A percentile compares a stretch with the other conserved stretches of the same genome.
These are phyloP conservation scores for Lotus japonicus DNA, from an alignment of 306 rosid genomes.

Conservation along the genomic window DNA sequence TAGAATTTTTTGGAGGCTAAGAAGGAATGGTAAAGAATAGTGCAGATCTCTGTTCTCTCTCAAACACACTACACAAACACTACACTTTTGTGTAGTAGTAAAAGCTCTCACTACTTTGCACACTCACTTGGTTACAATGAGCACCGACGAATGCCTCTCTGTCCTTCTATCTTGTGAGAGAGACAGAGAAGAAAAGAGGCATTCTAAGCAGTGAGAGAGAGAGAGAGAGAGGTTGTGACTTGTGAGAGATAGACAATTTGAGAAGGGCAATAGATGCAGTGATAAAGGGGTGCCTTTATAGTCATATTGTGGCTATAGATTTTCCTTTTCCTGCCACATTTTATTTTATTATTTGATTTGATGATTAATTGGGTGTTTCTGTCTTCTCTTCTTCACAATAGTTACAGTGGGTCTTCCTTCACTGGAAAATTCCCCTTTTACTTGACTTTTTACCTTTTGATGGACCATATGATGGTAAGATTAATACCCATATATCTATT, in stretches of 20 bases:
- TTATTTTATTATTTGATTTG: not conserved
- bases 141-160: conserved; percentile 29
- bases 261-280: conserved; percentile 22
- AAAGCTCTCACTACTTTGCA: not conserved
- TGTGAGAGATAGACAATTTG: not conserved
- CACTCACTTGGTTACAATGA: not conserved
- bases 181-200: conserved; percentile 34
- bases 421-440: no score
- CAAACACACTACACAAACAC: not conserved
- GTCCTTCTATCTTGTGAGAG: conserved; percentile 17
- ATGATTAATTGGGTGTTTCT: no score
- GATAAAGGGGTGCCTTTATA: conserved; percentile 42
- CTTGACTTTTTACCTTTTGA: no score
- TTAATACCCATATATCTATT: no score
- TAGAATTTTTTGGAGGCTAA: not conserved
- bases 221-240: not conserved
- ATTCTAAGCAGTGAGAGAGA: conserved; percentile 11
- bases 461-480: no score
- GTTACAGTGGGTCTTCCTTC: no score
- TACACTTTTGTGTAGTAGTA: not conserved
- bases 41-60: conserved; percentile 21
- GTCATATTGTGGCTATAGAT: conserved; percentile 31
- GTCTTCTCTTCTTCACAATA: no score
- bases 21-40: not conserved
- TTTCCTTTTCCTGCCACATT: conserved; percentile 8